These are phyloP conservation scores for Alternaria alternata DNA, from an alignment of 2,329 filamentous ascomycete species.

Conservation along the genomic window DNA sequence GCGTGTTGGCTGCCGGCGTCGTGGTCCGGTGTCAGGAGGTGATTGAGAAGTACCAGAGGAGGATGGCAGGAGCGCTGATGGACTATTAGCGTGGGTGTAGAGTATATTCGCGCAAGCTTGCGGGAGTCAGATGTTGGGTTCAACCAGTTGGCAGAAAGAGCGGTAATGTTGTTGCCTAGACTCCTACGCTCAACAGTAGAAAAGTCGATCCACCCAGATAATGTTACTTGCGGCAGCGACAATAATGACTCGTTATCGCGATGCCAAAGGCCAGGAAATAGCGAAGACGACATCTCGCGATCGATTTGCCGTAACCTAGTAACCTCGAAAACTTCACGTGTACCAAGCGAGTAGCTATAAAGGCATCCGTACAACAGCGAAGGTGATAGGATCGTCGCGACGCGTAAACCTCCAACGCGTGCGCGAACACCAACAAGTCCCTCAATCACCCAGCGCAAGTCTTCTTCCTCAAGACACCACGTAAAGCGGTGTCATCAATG, in stretches of 20 bases:
- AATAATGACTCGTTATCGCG: too few species aligned
- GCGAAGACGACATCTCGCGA: not conserved
- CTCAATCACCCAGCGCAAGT: not conserved
- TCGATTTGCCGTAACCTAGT: not conserved
- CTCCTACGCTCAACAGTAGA: not conserved
- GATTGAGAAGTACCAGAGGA: constrained; percentile 79
- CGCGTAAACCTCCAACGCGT: not conserved
- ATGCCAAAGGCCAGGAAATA: too few species aligned
- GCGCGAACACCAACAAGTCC: not conserved
- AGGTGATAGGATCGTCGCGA: not conserved
- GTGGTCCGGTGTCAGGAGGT: constrained; percentile 81
- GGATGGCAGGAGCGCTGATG: constrained; percentile 75
- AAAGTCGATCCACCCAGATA: not conserved
- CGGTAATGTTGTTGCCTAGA: not conserved
- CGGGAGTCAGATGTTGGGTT: not conserved
- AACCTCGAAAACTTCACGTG: not conserved
- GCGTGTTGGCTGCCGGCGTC: constrained; percentile 79
- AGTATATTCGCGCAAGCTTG: not conserved
- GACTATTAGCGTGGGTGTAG: constrained; percentile 40
- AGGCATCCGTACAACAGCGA: not conserved
- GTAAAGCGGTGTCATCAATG: constrained; percentile 45
- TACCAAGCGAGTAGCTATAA: not conserved
- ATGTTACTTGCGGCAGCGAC: not conserved
- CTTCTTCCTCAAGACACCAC: constrained; percentile 51
- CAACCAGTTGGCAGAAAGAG: not conserved